A percentile compares a stretch with the other conserved stretches of the same genome.
Evolutionary conservation across 306 rosid genomes (phyloP).

Genomic region (Corylus heterophylla): DNA sequence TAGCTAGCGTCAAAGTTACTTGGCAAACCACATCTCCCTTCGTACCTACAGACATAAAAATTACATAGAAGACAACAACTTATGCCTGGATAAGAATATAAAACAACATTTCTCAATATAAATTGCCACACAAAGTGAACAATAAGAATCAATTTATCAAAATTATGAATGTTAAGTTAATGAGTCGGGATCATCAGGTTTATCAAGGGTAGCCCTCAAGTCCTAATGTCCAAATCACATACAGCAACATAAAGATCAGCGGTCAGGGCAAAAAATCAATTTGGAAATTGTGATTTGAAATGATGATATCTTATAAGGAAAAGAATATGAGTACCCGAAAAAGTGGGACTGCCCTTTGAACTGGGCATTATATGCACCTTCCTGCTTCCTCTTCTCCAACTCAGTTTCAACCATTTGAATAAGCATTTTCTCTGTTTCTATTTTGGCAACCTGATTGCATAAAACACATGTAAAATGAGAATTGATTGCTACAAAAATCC

Average conservation of each 20-base stretch:
- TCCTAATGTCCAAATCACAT: neutral
- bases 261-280: neutral
- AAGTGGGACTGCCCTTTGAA: conserved; percentile 95
- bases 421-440: conserved; percentile 99
- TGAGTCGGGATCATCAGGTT: neutral
- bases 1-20: conserved; percentile 91
- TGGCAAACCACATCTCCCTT: conserved; percentile 98
- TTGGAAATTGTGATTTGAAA: conserved; percentile 11
- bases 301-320: conserved; percentile 5
- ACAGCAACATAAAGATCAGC: neutral
- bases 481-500: conserved; percentile 8
- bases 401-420: conserved; percentile 97
- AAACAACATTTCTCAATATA: neutral
- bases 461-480: conserved; percentile 12
- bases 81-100: neutral
- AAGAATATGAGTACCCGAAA: conserved; percentile 68
- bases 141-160: neutral
- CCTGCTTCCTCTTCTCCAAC: conserved; percentile 82
- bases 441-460: conserved; percentile 79
- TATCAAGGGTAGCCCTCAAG: neutral
- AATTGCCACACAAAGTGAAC: neutral
- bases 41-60: conserved; percentile 59
- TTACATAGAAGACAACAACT: conserved; percentile 11
- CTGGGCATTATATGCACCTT: conserved; percentile 58
- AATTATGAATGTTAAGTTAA: neutral